phyloP scores from a whole-genome alignment of 23 red algal genomes.

The Gracilariopsis chorda region DNA sequence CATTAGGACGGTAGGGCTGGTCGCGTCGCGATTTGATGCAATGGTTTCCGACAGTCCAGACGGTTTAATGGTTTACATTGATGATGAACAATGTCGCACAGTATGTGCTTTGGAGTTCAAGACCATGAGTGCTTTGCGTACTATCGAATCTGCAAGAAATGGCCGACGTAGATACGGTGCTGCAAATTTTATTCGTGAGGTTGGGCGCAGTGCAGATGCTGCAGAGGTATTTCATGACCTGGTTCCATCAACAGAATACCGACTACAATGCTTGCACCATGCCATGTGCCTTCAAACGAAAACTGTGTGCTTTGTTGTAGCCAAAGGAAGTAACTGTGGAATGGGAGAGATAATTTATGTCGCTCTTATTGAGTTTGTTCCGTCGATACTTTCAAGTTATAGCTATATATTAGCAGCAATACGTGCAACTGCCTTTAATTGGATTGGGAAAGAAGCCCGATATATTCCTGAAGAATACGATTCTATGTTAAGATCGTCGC shows the following conservation, averaged over 20 bases:
- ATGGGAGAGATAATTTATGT: background rate
- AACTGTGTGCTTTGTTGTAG: background rate
- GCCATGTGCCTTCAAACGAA: background rate
- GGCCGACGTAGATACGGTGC: background rate
- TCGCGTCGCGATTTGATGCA: background rate
- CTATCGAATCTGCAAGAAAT: background rate
- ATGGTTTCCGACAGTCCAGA: background rate
- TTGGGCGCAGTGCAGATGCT: background rate
- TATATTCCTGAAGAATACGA: background rate
- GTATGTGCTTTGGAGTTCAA: background rate
- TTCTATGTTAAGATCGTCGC: background rate
- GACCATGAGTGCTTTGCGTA: background rate
- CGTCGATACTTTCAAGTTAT: background rate
- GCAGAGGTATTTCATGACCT: background rate
- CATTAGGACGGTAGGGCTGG: background rate
- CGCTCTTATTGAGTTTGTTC: background rate
- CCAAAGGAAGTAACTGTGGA: constrained; percentile 7
- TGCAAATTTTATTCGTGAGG: background rate
- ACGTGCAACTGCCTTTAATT: background rate
- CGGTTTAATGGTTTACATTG: background rate
- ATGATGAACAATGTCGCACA: background rate
- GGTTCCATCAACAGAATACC: background rate
- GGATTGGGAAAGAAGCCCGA: background rate
- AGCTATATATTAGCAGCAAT: background rate
- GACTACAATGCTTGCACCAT: background rate